Evolutionary conservation across 257 asterid genomes (phyloP).

Genomic region (Parsonsia alboflavescens): DNA sequence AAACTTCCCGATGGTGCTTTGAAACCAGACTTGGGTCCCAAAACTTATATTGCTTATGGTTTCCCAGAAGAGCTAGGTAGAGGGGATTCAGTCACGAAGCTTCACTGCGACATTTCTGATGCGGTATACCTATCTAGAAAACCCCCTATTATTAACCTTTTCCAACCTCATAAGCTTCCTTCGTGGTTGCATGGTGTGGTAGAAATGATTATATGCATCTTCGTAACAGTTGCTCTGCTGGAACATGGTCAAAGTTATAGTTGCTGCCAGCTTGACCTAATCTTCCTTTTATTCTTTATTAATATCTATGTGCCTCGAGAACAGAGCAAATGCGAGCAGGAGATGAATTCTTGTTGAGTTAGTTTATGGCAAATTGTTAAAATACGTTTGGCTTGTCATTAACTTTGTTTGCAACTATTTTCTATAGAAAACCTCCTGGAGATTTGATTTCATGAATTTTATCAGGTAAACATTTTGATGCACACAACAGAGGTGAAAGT

Average conservation of each 20-base stretch:
- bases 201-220: not conserved
- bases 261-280: not conserved
- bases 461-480: slow-evolving; percentile 80
- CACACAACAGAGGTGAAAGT: slow-evolving; percentile 45
- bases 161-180: not conserved
- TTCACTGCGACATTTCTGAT: slow-evolving; percentile 82
- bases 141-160: not conserved
- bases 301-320: not conserved
- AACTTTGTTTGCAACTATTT: not conserved
- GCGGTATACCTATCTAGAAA: slow-evolving; percentile 48
- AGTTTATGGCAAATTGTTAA: not conserved
- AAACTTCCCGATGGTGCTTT: slow-evolving; percentile 63
- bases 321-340: slow-evolving; percentile 2
- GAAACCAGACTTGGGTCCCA: slow-evolving; percentile 90
- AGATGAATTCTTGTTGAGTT: not conserved
- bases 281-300: not conserved
- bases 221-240: not conserved
- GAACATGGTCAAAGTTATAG: slow-evolving; percentile 2
- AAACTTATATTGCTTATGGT: slow-evolving; percentile 83
- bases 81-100: slow-evolving; percentile 78
- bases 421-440: slow-evolving; percentile 5
- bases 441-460: slow-evolving; percentile 17
- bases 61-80: slow-evolving; percentile 61
- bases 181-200: not conserved
- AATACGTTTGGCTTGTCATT: not conserved